Percentiles rank a stretch among this genome's conserved stretches.
These are phyloP conservation scores for Fusarium sacchari DNA, from an alignment of 2,329 filamentous ascomycete species.

Conservation along the genomic window DNA sequence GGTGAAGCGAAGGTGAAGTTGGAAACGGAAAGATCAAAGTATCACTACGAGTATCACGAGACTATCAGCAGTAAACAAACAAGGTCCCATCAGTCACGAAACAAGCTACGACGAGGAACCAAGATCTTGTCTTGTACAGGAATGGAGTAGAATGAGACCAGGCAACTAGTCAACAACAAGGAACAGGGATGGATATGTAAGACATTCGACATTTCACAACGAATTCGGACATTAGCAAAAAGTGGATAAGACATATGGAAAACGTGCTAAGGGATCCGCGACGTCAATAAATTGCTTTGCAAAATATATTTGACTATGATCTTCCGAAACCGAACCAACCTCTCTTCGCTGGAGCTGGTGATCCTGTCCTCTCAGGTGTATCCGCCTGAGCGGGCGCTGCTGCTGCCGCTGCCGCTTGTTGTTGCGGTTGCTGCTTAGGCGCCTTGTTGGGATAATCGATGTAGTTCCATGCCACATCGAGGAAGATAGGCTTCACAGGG, in stretches of 20 bases:
- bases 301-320: slow-evolving; percentile 46
- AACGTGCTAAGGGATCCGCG: slow-evolving; percentile 15
- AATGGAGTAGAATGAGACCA: slow-evolving; percentile 34
- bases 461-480: slow-evolving; percentile 98
- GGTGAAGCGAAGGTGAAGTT: neutral
- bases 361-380: slow-evolving; percentile 38
- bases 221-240: neutral
- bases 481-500: slow-evolving; percentile 93
- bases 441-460: slow-evolving; percentile 84
- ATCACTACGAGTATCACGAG: neutral
- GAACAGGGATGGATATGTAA: slow-evolving; percentile 17
- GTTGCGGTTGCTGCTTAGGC: slow-evolving; percentile 22
- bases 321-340: slow-evolving; percentile 82
- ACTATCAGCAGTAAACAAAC: slow-evolving; percentile 28
- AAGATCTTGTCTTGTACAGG: slow-evolving; percentile 27
- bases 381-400: slow-evolving; percentile 42
- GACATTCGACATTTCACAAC: slow-evolving; percentile 35
- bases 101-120: neutral
- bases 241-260: neutral
- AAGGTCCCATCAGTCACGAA: slow-evolving; percentile 13
- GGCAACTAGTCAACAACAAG: slow-evolving; percentile 29
- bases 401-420: slow-evolving; percentile 30
- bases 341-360: slow-evolving; percentile 62
- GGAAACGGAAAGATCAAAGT: neutral
- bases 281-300: slow-evolving; percentile 23